These are phyloP conservation scores for Corylus heterophylla DNA, from an alignment of 306 rosid species.

Conservation along the genomic window DNA sequence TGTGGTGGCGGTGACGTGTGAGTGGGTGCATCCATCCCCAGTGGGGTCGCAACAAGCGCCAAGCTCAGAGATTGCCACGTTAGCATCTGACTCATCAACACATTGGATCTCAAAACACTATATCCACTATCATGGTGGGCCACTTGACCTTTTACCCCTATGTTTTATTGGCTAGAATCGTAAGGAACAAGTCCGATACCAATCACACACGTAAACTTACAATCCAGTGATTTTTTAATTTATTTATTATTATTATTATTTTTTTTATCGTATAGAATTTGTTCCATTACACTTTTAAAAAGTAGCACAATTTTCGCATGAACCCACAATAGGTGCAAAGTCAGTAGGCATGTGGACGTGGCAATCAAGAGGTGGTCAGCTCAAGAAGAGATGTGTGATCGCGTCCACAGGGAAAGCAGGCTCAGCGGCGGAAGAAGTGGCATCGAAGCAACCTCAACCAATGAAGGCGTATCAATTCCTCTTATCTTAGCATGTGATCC, in stretches of 20 bases:
- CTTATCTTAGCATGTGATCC: slow-evolving; percentile 3
- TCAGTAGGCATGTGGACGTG: neutral
- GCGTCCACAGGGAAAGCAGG: neutral
- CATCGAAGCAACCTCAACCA: slow-evolving; percentile 6
- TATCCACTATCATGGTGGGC: neutral
- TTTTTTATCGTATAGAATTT: neutral
- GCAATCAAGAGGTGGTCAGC: neutral
- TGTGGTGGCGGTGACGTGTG: slow-evolving; percentile 6
- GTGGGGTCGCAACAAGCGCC: too few relatives aligned
- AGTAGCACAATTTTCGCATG: neutral
- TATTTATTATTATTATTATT: too few relatives aligned
- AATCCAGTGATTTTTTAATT: too few relatives aligned
- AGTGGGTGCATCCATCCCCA: neutral
- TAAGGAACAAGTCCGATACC: too few relatives aligned
- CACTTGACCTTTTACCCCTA: too few relatives aligned
- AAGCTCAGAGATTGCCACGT: neutral
- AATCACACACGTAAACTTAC: too few relatives aligned
- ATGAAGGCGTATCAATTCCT: neutral
- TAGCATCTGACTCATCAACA: neutral
- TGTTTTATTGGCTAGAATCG: too few relatives aligned
- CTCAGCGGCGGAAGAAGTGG: slow-evolving; percentile 7
- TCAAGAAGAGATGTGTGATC: neutral
- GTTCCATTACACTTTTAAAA: neutral
- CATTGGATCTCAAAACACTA: neutral
- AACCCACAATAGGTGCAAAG: neutral